Percentiles rank a stretch among this genome's conserved stretches.
Evolutionary conservation across 2,329 filamentous ascomycete genomes (phyloP).

Genomic region (Pyrenophora tritici-repentis): DNA sequence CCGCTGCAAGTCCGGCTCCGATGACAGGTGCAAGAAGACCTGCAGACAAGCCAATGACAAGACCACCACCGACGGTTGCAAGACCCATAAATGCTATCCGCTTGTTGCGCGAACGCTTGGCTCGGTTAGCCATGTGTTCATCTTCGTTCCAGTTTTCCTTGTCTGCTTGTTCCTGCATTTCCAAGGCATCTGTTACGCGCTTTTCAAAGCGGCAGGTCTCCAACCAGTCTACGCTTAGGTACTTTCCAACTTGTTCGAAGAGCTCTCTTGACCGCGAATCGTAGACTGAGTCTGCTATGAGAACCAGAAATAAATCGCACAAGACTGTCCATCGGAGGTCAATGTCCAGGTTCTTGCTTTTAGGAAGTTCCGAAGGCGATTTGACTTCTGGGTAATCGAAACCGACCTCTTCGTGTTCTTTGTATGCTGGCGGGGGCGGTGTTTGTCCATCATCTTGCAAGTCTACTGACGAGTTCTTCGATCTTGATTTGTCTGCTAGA

Average conservation of each 20-base stretch:
- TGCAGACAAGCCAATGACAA: slow-evolving; percentile 94
- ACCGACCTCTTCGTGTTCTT: slow-evolving; percentile 68
- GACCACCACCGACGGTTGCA: slow-evolving; percentile 89
- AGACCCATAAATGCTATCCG: slow-evolving; percentile 95
- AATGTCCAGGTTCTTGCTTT: slow-evolving; percentile 85
- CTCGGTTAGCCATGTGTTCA: slow-evolving; percentile 84
- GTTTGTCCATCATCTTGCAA: slow-evolving; percentile 50
- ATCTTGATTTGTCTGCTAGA: slow-evolving; percentile 25
- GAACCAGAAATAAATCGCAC: slow-evolving; percentile 90
- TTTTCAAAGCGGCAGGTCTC: slow-evolving; percentile 98
- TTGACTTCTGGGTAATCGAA: slow-evolving; percentile 79
- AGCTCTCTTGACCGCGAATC: slow-evolving; percentile 85
- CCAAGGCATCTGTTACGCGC: slow-evolving; percentile 90
- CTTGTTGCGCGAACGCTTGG: slow-evolving; percentile 79
- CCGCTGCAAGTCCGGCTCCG: slow-evolving; percentile 88
- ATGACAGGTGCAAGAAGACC: slow-evolving; percentile 92
- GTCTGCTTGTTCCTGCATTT: slow-evolving; percentile 94
- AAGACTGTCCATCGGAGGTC: slow-evolving; percentile 96
- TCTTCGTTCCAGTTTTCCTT: slow-evolving; percentile 99
- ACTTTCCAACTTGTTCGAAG: slow-evolving; percentile 79
- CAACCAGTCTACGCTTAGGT: slow-evolving; percentile 82
- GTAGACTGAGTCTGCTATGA: slow-evolving; percentile 96
- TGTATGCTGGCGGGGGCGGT: slow-evolving; percentile 60
- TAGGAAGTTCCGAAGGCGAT: slow-evolving; percentile 80
- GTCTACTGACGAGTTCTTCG: slow-evolving; percentile 38